phyloP scores from a whole-genome alignment of 768 basidiomycete species.

The Phaffia tasmanica region DNA sequence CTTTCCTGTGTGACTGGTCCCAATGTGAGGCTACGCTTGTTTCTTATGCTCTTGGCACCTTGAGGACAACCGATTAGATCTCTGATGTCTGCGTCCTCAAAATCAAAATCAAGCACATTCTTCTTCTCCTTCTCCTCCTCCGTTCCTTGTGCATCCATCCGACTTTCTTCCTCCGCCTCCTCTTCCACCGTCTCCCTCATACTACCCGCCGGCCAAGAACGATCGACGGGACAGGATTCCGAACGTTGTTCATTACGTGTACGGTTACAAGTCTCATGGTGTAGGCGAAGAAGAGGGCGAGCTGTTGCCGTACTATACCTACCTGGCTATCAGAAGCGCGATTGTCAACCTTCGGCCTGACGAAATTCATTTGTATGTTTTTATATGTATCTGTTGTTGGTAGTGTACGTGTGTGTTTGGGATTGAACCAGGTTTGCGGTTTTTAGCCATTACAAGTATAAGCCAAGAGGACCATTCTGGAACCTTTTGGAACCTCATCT shows the following conservation, averaged over 20 bases:
- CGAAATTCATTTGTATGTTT: slow-evolving; percentile 37
- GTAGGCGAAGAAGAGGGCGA: slow-evolving; percentile 29
- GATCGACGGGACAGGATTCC: slow-evolving; percentile 33
- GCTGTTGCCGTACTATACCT: slow-evolving; percentile 39
- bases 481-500: slow-evolving; percentile 34
- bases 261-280: slow-evolving; percentile 34
- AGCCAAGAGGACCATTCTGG: slow-evolving; percentile 38
- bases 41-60: too few species aligned
- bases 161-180: slow-evolving; percentile 29
- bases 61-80: too few species aligned
- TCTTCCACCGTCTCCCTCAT: slow-evolving; percentile 2
- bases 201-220: slow-evolving; percentile 28
- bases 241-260: slow-evolving; percentile 38
- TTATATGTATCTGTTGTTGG: not conserved
- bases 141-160: not conserved
- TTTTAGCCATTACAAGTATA: slow-evolving; percentile 35
- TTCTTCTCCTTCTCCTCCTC: slow-evolving; percentile 5
- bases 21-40: too few species aligned
- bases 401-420: not conserved
- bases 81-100: too few species aligned
- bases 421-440: not conserved
- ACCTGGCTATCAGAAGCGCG: slow-evolving; percentile 38
- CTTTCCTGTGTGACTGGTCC: too few species aligned
- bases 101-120: too few species aligned
- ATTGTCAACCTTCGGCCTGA: slow-evolving; percentile 36